phyloP scores from a whole-genome alignment of 495 filamentous ascomycete species.

The Alectoria sarmentosa region DNA sequence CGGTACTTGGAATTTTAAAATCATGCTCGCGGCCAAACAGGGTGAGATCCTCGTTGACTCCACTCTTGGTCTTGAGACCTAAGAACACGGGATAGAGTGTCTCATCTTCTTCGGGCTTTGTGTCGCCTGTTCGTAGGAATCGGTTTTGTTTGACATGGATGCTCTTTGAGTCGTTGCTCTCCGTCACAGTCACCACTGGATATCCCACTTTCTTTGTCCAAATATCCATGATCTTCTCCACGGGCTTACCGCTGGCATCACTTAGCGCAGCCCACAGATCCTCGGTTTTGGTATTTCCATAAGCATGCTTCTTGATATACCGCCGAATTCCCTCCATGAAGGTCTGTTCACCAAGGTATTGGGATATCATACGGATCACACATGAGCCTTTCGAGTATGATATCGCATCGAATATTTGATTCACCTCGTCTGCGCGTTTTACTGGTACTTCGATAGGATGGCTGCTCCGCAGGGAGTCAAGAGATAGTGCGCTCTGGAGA shows the following conservation, averaged over 20 bases:
- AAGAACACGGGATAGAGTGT: constrained; percentile 61
- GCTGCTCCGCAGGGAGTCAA: constrained; percentile 88
- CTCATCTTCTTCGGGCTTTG: constrained; percentile 62
- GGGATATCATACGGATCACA: constrained; percentile 95
- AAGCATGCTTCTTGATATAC: constrained; percentile 94
- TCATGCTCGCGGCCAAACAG: constrained; percentile 66
- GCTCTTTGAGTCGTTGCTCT: constrained; percentile 40
- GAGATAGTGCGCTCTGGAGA: constrained; percentile 74
- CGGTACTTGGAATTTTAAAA: constrained; percentile 55
- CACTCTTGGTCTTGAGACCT: constrained; percentile 51
- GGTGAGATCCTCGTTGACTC: constrained; percentile 51
- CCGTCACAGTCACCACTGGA: constrained; percentile 56
- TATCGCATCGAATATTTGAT: constrained; percentile 98
- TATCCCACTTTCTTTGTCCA: constrained; percentile 66
- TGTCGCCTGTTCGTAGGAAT: constrained; percentile 59
- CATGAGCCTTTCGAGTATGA: constrained; percentile 96
- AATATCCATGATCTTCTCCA: constrained; percentile 63
- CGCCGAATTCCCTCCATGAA: constrained; percentile 89
- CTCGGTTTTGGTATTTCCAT: constrained; percentile 63
- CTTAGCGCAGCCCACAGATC: constrained; percentile 89
- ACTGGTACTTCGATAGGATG: constrained; percentile 98
- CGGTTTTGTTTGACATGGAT: constrained; percentile 58
- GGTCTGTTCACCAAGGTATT: constrained; percentile 83
- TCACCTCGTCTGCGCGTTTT: constrained; percentile 89
- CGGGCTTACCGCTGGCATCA: constrained; percentile 84